Evolutionary conservation across 306 rosid genomes (phyloP).

Genomic region (Vigna radiata): DNA sequence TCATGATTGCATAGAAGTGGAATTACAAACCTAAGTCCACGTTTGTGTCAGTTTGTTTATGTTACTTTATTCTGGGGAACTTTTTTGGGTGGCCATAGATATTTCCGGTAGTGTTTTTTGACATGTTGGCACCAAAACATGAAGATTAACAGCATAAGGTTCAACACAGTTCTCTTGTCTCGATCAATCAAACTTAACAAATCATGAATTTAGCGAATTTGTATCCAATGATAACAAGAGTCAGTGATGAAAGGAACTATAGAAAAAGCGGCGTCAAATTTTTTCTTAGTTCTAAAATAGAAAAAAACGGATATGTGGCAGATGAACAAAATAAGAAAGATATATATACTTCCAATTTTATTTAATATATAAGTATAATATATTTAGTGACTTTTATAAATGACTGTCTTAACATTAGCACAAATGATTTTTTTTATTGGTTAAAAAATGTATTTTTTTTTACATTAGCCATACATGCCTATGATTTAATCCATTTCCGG

Average conservation of each 20-base stretch:
- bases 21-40: not conserved
- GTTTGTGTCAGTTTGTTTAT: not conserved
- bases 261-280: slow-evolving; percentile 32
- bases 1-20: not conserved
- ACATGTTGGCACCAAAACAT: not conserved
- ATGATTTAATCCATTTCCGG: too few relatives aligned
- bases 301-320: too few relatives aligned
- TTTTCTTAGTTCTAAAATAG: too few relatives aligned
- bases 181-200: slow-evolving; percentile 10
- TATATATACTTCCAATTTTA: not conserved
- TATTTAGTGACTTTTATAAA: too few relatives aligned
- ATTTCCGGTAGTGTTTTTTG: not conserved
- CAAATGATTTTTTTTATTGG: too few relatives aligned
- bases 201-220: slow-evolving; percentile 3
- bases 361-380: too few relatives aligned
- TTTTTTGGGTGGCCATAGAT: not conserved
- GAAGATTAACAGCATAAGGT: slow-evolving; percentile 19
- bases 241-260: slow-evolving; percentile 30
- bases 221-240: not conserved
- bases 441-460: too few relatives aligned
- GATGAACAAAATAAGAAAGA: too few relatives aligned
- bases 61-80: not conserved
- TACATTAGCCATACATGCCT: too few relatives aligned
- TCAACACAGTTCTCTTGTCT: slow-evolving; percentile 29
- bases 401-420: too few relatives aligned